These are phyloP conservation scores for Apiotrichum mycotoxinovorans DNA, from an alignment of 1,284 basidiomycete species.

Conservation along the genomic window DNA sequence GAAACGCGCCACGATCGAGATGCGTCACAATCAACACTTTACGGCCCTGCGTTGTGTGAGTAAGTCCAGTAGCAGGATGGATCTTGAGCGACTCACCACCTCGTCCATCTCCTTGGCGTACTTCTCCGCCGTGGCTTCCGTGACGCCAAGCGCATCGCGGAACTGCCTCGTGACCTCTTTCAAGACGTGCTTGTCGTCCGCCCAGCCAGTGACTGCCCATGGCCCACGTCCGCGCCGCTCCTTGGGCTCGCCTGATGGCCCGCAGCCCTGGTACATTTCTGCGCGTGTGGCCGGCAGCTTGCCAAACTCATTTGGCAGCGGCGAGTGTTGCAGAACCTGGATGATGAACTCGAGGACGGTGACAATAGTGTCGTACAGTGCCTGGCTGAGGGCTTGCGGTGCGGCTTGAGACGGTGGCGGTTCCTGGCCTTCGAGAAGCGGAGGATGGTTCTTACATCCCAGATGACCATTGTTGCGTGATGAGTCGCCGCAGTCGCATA, in stretches of 20 bases:
- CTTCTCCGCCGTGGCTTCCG: constrained; percentile 49
- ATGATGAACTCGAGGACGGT: constrained; percentile 80
- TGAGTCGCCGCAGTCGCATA: constrained; percentile 86
- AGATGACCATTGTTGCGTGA: constrained; percentile 61
- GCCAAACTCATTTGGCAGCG: constrained; percentile 62
- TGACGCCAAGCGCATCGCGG: constrained; percentile 61
- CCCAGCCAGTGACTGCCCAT: constrained; percentile 86
- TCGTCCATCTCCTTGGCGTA: constrained; percentile 66
- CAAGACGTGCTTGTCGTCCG: constrained; percentile 95
- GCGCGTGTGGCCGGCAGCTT: constrained; percentile 63
- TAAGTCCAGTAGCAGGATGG: background rate
- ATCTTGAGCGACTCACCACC: constrained; percentile 32
- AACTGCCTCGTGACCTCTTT: constrained; percentile 82
- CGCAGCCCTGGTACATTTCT: constrained; percentile 47
- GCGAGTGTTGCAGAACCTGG: constrained; percentile 78
- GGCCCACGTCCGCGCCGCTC: constrained; percentile 58
- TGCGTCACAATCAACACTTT: constrained; percentile 77
- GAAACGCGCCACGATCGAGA: constrained; percentile 66
- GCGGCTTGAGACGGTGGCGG: constrained; percentile 32
- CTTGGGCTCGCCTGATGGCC: constrained; percentile 29
- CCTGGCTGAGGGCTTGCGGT: constrained; percentile 62
- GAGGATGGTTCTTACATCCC: constrained; percentile 67
- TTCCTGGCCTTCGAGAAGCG: constrained; percentile 33
- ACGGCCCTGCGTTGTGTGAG: constrained; percentile 59
- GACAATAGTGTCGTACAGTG: constrained; percentile 67